These are phyloP conservation scores for Bombardia bombarda DNA, from an alignment of 495 filamentous ascomycete species.

Conservation along the genomic window DNA sequence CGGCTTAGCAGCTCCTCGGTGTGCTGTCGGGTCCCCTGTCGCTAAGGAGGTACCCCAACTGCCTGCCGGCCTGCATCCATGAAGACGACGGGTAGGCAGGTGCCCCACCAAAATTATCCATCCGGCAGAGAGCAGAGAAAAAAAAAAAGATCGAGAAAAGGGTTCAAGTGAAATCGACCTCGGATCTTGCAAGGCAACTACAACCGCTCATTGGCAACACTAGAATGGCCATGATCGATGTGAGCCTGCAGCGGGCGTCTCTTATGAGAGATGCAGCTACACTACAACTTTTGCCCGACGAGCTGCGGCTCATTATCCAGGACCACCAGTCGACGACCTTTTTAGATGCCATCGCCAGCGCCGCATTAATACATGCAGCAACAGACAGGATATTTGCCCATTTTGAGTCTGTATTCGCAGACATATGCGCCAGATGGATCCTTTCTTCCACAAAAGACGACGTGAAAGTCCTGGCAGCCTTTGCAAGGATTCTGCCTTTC, in stretches of 20 bases:
- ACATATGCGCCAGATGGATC: constrained; percentile 73
- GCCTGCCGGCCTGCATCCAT: neutral
- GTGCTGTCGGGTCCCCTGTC: neutral
- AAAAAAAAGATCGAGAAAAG: constrained; percentile 15
- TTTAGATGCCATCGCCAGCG: constrained; percentile 59
- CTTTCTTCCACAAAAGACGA: constrained; percentile 32
- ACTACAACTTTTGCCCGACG: constrained; percentile 51
- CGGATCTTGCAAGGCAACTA: neutral
- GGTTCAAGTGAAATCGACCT: neutral
- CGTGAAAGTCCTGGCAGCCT: constrained; percentile 55
- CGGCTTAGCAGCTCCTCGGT: neutral
- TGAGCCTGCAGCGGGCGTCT: constrained; percentile 30
- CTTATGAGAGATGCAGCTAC: constrained; percentile 31
- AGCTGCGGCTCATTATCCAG: constrained; percentile 56
- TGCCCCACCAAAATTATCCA: constrained; percentile 12
- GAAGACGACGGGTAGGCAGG: too few species aligned
- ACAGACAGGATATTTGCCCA: constrained; percentile 62
- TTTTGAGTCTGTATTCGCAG: constrained; percentile 65
- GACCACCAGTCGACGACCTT: constrained; percentile 54
- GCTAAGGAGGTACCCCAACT: neutral
- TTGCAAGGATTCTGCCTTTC: constrained; percentile 72
- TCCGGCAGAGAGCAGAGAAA: too few species aligned
- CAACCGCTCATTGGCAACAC: constrained; percentile 10
- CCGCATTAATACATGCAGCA: constrained; percentile 55
- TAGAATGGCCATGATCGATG: constrained; percentile 37